These are phyloP conservation scores for Podospora tetraspora DNA, from an alignment of 495 filamentous ascomycete species.

Conservation along the genomic window DNA sequence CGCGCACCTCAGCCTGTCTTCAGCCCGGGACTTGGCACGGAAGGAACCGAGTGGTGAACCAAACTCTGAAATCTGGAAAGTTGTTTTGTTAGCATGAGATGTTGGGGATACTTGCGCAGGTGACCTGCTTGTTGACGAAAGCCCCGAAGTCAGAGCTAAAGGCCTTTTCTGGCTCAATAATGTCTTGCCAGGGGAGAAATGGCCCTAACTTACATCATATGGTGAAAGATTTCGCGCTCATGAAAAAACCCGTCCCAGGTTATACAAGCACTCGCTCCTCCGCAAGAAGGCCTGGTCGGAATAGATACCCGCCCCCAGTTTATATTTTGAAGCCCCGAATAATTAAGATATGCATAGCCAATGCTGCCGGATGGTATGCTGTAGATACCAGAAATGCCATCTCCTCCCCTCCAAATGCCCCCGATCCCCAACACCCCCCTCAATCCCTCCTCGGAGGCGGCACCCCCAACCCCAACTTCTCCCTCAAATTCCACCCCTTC, in stretches of 20 bases:
- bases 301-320: neutral
- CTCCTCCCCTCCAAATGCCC: neutral
- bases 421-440: neutral
- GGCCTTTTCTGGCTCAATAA: too few species aligned
- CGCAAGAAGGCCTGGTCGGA: neutral
- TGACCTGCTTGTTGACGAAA: too few species aligned
- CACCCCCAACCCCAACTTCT: slow-evolving; percentile 2
- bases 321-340: neutral
- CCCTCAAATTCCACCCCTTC: slow-evolving; percentile 6
- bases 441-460: neutral
- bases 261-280: too few species aligned
- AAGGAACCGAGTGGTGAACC: neutral
- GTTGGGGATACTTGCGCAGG: too few species aligned
- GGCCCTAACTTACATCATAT: too few species aligned
- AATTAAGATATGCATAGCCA: neutral
- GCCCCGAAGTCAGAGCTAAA: too few species aligned
- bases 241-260: too few species aligned
- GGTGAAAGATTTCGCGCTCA: too few species aligned
- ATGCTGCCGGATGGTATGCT: neutral
- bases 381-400: neutral
- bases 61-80: neutral
- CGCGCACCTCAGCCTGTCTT: neutral
- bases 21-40: too few species aligned
- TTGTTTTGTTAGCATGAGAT: too few species aligned
- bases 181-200: too few species aligned